Evolutionary conservation across 106 monocot genomes (phyloP).

Genomic region (Dendrobium nobile): DNA sequence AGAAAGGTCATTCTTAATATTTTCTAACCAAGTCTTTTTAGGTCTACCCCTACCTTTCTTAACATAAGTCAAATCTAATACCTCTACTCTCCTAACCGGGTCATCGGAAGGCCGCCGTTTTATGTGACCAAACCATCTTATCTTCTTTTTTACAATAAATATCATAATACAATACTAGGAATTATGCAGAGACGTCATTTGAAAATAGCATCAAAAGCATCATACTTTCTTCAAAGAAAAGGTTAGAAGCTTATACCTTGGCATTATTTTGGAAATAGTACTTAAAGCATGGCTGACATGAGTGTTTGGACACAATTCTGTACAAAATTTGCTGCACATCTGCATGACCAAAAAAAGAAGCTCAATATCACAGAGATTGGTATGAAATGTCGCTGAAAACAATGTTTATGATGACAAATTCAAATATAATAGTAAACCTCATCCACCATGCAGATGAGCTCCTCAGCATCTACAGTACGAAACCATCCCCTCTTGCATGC

Average conservation of each 20-base stretch:
- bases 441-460: slow-evolving; percentile 16
- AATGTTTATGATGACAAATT: not conserved
- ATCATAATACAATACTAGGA: not conserved
- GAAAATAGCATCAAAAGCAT: not conserved
- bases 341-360: slow-evolving; percentile 16
- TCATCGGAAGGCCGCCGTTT: too few species aligned
- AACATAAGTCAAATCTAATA: too few species aligned
- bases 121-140: too few species aligned
- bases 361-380: slow-evolving; percentile 14
- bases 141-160: slow-evolving; percentile 4
- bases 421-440: slow-evolving; percentile 13
- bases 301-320: slow-evolving; percentile 8
- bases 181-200: not conserved
- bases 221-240: not conserved
- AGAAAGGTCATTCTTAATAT: too few species aligned
- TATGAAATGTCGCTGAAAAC: not conserved
- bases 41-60: too few species aligned
- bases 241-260: slow-evolving; percentile 28
- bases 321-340: slow-evolving; percentile 43
- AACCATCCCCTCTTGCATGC: slow-evolving; percentile 21
- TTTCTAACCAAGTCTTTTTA: too few species aligned
- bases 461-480: slow-evolving; percentile 8
- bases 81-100: too few species aligned
- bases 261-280: slow-evolving; percentile 39
- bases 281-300: slow-evolving; percentile 16